Evolutionary conservation across 371 early-diverging fungal species (phyloP).

Genomic region (Mortierella sp.): DNA sequence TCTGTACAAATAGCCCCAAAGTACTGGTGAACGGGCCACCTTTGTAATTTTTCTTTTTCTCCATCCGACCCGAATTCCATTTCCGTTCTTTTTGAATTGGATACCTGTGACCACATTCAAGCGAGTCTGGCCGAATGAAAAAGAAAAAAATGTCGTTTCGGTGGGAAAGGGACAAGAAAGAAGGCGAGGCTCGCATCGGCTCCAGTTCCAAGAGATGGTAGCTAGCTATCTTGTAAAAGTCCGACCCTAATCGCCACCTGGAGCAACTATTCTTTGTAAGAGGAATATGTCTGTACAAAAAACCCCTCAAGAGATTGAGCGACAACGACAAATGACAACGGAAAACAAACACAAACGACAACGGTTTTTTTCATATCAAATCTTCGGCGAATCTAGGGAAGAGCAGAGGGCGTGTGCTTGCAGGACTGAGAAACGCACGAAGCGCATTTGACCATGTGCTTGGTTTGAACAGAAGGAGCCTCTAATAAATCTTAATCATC

Average conservation of each 20-base stretch:
- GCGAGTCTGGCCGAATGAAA: not conserved
- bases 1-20: slow-evolving; percentile 1
- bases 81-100: not conserved
- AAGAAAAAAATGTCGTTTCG: not conserved
- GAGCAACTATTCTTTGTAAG: not conserved
- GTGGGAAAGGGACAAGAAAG: not conserved
- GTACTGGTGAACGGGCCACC: slow-evolving; percentile 25
- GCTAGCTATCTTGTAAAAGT: not conserved
- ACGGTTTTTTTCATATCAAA: not conserved
- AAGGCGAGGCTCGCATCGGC: not conserved
- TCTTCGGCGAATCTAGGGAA: slow-evolving; percentile 6
- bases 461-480: not conserved
- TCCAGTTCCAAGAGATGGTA: not conserved
- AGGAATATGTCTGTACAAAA: not conserved
- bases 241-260: not conserved
- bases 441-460: slow-evolving; percentile 1
- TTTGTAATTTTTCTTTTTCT: slow-evolving; percentile 1
- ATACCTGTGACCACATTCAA: not conserved
- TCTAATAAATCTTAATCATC: not conserved
- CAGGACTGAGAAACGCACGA: not conserved
- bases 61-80: slow-evolving; percentile 21
- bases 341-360: not conserved
- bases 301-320: not conserved
- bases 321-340: not conserved
- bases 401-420: not conserved